phyloP scores from a whole-genome alignment of 2,329 filamentous ascomycete genomes.

The Penicillium sp. region DNA sequence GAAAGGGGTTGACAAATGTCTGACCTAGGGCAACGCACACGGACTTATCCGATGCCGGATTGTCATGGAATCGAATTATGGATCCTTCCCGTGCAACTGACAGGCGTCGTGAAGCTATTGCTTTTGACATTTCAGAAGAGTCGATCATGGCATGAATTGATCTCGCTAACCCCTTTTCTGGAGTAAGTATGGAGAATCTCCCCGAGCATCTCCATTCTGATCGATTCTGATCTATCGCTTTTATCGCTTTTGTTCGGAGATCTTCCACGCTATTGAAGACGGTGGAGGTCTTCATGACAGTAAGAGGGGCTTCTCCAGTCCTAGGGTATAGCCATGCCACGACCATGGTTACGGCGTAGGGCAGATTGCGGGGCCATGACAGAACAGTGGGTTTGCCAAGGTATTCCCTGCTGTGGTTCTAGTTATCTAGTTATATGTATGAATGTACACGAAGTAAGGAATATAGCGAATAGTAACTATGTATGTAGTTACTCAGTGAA shows the following conservation, averaged over 20 bases:
- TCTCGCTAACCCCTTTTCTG: not conserved
- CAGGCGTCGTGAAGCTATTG: constrained; percentile 1
- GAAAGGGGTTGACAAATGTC: not conserved
- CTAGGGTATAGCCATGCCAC: not conserved
- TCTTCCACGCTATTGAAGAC: constrained; percentile 1
- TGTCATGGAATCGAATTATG: not conserved
- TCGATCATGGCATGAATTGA: not conserved
- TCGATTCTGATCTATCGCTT: constrained; percentile 1
- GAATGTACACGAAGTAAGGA: too few species aligned
- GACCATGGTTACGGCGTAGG: constrained; percentile 1
- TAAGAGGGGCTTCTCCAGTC: not conserved
- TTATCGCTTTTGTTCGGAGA: not conserved
- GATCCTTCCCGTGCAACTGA: constrained; percentile 3
- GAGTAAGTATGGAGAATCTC: not conserved
- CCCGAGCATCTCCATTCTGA: constrained; percentile 2
- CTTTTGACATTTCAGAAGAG: not conserved
- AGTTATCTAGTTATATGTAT: too few species aligned
- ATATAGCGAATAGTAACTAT: too few species aligned
- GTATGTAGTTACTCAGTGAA: too few species aligned
- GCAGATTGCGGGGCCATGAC: not conserved
- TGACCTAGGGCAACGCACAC: constrained; percentile 2
- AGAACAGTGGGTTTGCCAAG: not conserved
- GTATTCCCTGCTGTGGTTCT: too few species aligned
- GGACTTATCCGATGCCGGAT: constrained; percentile 10
- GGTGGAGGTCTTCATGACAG: not conserved